Conservation (phyloP, 139 green algal species). For the Chlamydomonas applanata region DNA sequence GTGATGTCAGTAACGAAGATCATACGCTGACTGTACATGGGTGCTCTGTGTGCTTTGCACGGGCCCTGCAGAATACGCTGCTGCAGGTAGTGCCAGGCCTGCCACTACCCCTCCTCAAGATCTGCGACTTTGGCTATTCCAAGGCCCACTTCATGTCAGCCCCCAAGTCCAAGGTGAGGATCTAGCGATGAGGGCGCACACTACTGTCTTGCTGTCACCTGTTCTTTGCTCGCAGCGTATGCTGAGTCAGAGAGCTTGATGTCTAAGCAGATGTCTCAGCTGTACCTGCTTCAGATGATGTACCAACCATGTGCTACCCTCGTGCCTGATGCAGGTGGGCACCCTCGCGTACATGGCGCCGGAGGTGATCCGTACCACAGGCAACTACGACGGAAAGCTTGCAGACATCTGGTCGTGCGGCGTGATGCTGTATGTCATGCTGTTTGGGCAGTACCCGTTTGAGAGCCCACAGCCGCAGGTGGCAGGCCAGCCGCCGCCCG, state of each 20-base stretch:
- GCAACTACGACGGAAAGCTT: constrained; percentile 66
- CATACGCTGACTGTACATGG: constrained; percentile 10
- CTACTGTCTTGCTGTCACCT: no score
- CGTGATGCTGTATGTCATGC: constrained; percentile 98
- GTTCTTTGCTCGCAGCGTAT: no score
- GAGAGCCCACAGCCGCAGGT: constrained; percentile 50
- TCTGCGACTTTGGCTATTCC: constrained; percentile 93
- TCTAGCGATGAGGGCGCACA: no score
- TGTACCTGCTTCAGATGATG: no score
- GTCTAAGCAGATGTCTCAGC: no score
- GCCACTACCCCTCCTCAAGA: constrained; percentile 88
- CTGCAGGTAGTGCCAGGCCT: constrained; percentile 58
- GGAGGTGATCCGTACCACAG: constrained; percentile 70
- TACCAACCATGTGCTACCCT: no score
- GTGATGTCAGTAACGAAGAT: constrained; percentile 14
- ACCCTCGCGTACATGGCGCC: constrained; percentile 93
- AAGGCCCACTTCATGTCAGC: constrained; percentile 75
- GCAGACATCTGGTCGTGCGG: constrained; percentile 85
- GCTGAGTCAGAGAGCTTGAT: no score
- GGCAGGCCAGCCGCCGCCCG: constrained; percentile 11
- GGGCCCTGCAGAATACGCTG: constrained; percentile 87
- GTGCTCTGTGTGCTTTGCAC: not conserved
- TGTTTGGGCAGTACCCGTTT: constrained; percentile 94
- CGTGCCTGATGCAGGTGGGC: constrained; percentile 13
- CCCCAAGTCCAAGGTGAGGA: constrained; percentile 75